Percentiles rank a stretch among this genome's conserved stretches.
phyloP scores from a whole-genome alignment of 768 basidiomycete genomes.

The Boletus speciosus region DNA sequence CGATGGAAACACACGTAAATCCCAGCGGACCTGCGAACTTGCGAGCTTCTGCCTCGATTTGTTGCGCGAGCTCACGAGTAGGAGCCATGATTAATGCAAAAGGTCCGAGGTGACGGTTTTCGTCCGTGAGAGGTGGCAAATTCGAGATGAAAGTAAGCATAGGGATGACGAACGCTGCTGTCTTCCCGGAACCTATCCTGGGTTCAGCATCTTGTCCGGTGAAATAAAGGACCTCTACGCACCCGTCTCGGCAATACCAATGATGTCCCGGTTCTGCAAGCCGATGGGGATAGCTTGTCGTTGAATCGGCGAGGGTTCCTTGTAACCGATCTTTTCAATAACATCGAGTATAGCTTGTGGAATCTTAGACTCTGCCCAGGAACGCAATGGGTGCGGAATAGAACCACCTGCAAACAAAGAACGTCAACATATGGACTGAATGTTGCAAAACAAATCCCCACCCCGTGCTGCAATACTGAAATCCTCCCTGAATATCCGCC shows the following conservation, averaged over 20 bases:
- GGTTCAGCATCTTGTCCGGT: not conserved
- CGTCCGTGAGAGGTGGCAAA: slow-evolving; percentile 83
- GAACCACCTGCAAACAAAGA: slow-evolving; percentile 60
- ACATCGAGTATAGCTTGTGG: slow-evolving; percentile 75
- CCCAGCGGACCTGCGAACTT: slow-evolving; percentile 91
- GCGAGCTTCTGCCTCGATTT: slow-evolving; percentile 89
- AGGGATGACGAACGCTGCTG: slow-evolving; percentile 96
- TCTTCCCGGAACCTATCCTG: slow-evolving; percentile 89
- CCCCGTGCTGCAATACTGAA: slow-evolving; percentile 94
- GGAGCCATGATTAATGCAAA: slow-evolving; percentile 92
- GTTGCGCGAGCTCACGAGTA: slow-evolving; percentile 97
- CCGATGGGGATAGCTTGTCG: slow-evolving; percentile 99
- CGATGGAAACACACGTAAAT: slow-evolving; percentile 94
- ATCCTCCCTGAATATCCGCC: slow-evolving; percentile 99
- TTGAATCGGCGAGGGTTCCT: slow-evolving; percentile 95
- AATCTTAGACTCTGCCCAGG: slow-evolving; percentile 87
- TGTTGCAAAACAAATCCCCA: slow-evolving; percentile 23
- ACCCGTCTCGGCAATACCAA: slow-evolving; percentile 99
- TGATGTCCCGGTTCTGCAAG: slow-evolving; percentile 91
- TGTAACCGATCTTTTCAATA: slow-evolving; percentile 92
- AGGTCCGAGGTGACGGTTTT: slow-evolving; percentile 91
- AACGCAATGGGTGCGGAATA: slow-evolving; percentile 90
- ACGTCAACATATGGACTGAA: not conserved
- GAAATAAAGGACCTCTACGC: slow-evolving; percentile 18
- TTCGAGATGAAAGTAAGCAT: slow-evolving; percentile 93